Evolutionary conservation across 2,329 filamentous ascomycete genomes (phyloP), one percentile per base, ranked within the genome.

Genomic region (Neonectria faginata): DNA sequence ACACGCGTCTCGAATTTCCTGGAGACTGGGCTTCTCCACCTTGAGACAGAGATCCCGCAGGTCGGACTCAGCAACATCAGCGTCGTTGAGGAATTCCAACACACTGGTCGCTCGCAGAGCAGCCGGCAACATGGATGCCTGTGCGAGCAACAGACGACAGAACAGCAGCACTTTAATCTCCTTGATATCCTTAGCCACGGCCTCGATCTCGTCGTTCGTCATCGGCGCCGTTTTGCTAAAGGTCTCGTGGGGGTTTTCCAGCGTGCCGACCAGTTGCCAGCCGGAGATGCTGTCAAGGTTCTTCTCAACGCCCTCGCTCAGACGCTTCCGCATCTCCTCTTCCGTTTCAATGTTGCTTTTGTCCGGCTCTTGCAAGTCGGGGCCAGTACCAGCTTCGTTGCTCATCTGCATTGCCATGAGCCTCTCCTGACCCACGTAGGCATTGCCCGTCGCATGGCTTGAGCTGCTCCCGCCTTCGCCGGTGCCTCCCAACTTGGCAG

Each of bases 131-230:
- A 75, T 47, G 12, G 73, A 71, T 14, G 72, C 74, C 7, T 74
- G 72, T 1, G 59, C 61, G 16, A 76, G 69, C 1, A 76, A 42
- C 2, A 76, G 64, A 3, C 74, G 73, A 16, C 74, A 74, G 54
- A 76, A 71, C 0, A 76, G 48, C 2, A 76, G 60, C 0, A 72
- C 60, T 16, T 76, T 76, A n/a, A 75, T 75, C 62, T 76, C 70
- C 25, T 63, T 57, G 1, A 75, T 71, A 8, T 76, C 73, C 0
- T 47, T 63, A 33, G 74, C 56, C 5, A 67, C 29, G 1, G 63
- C 60, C 8, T 76, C 68, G 5, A 76, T 67, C 57, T 76, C 73
- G 7, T 71, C 65, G 3, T 68, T 29, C 1, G 63, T 66, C 69
- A 76, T 71, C 0, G 74, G 73, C 6, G 73, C 74, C 14, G 71